Evolutionary conservation across 352 stramenopile genomes (phyloP).

Genomic region (Phytophthora foliorum): DNA sequence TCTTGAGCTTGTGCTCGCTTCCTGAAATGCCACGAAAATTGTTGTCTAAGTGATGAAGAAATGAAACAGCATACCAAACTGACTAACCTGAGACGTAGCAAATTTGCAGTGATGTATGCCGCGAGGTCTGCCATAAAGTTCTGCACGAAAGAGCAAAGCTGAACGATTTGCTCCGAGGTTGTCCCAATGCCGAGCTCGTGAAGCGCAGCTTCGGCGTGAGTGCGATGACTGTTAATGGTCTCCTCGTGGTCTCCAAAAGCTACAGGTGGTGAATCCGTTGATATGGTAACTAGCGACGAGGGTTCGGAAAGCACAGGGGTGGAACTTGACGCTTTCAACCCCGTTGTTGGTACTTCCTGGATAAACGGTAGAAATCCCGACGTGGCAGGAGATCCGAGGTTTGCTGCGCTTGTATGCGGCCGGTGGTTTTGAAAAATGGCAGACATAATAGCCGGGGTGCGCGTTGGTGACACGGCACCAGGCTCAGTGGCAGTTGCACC

Average conservation of each 20-base stretch:
- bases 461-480: slow-evolving; percentile 24
- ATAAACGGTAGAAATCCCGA: slow-evolving; percentile 37
- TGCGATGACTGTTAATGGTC: slow-evolving; percentile 14
- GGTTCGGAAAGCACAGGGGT: slow-evolving; percentile 15
- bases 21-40: slow-evolving; percentile 26
- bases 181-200: slow-evolving; percentile 13
- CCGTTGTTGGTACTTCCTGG: slow-evolving; percentile 20
- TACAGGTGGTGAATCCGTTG: not conserved
- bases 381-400: not conserved
- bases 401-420: slow-evolving; percentile 27
- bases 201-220: slow-evolving; percentile 26
- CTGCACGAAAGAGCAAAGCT: slow-evolving; percentile 40
- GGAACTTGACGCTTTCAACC: slow-evolving; percentile 24
- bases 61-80: not conserved
- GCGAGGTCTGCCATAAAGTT: slow-evolving; percentile 37
- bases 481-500: slow-evolving; percentile 16
- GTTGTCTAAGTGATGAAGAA: slow-evolving; percentile 5
- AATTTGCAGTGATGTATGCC: slow-evolving; percentile 31
- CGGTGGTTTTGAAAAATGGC: slow-evolving; percentile 35
- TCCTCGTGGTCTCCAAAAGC: slow-evolving; percentile 18
- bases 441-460: slow-evolving; percentile 35
- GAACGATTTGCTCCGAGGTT: slow-evolving; percentile 31
- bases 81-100: slow-evolving; percentile 37
- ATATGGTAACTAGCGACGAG: not conserved
- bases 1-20: slow-evolving; percentile 49